Conservation (phyloP, 257 asterid genomes). For the Coffea eugenioides region DNA sequence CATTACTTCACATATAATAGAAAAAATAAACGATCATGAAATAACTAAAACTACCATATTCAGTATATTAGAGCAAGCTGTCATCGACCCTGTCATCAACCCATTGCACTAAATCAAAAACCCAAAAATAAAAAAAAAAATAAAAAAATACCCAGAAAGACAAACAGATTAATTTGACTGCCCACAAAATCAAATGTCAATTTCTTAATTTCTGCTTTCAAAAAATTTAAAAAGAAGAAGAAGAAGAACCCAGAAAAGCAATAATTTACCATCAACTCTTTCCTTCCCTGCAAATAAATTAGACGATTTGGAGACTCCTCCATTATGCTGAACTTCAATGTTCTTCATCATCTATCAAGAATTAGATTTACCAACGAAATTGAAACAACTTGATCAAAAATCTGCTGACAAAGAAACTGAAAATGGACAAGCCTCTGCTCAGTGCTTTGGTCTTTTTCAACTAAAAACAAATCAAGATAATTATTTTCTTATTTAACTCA, state of each 20-base stretch:
- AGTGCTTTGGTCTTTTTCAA: not conserved
- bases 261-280: conserved; percentile 5
- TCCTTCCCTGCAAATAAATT: not conserved
- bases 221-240: not conserved
- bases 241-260: not conserved
- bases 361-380: not conserved
- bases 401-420: not conserved
- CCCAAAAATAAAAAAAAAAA: no score
- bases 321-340: conserved; percentile 7
- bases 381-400: not conserved
- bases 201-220: not conserved
- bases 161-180: not conserved
- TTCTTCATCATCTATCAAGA: conserved; percentile 12
- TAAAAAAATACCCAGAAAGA: not conserved
- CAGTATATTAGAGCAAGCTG: not conserved
- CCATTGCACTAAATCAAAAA: not conserved
- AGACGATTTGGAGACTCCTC: conserved; percentile 1
- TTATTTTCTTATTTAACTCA: not conserved
- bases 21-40: not conserved
- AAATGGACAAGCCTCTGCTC: not conserved
- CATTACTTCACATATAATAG: not conserved
- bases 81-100: conserved; percentile 9
- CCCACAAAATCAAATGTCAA: not conserved
- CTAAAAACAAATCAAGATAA: not conserved
- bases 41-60: not conserved